Base-by-base conservation (phyloP, 2,329 filamentous ascomycete species). In the Fusarium sp. region DNA sequence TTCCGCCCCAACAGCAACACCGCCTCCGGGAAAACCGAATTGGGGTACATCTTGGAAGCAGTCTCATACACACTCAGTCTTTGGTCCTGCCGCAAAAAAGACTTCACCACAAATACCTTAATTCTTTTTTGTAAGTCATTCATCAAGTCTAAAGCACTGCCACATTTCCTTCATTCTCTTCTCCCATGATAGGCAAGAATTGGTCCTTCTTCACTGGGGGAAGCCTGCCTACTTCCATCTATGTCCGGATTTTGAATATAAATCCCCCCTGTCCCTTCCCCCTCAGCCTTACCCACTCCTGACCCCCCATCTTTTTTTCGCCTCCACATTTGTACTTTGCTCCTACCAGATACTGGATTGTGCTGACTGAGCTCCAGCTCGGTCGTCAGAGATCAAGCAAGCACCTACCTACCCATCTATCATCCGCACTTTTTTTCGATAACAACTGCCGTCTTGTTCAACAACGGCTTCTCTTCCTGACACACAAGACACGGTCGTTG, bases 241-340 rank as follows among this genome's bases (percentile, higher is more conserved):
- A 16, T 13, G 29, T 8, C 42, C 20, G 42, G 42, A 23, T 46
- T n/a, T 46, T 46, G 20, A 46, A 9, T 50, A 61, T 38, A 56
- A 50, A 18, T 14, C 9, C 16, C 33, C 40, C 34, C 49, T 18
- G 25, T 23, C n/a, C 11, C 25, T 23, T n/a, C 49, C 58, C 49
- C 58, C 60, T 40, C 67, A 69, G 67, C 69, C 69, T 71, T 69
- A 70, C 64, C 67, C 61, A 64, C 58, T 18, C 56, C 53, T 57
- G 42, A 54, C 18, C 38, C 62, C 68, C 68, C 57, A 61, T 57
- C 63, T 68, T 67, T 61, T 61, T 58, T 54, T 58, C 61, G 36
- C 61, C 69, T 70, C 68, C 68, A 56, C 68, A 69, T 23, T 40
- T 25, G 20, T 50, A 36, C n/a, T 55, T 42, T 55, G 53, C 61